Evolutionary conservation across 108 stramenopile species (phyloP), one percentile per base, ranked within the genome.

Genomic region (Skeletonema menzelii): DNA sequence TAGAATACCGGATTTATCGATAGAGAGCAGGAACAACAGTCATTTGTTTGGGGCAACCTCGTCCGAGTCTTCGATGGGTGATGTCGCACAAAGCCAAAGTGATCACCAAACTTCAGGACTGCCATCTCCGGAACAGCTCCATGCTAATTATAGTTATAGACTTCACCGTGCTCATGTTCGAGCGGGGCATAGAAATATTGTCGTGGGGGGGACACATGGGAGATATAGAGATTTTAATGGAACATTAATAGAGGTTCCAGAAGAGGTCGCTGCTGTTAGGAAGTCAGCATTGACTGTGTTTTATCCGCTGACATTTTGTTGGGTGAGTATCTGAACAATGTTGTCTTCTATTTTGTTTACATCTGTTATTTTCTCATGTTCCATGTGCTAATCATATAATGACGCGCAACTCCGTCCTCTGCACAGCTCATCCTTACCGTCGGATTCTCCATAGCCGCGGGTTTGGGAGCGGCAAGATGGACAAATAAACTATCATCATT

Each of bases 221-320:
- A 46, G 78, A 24, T 79, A 66, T 69, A 79, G 70, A 42, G 69
- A 65, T 65, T 59, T 58, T 63, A 63, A 63, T 38, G 78, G 78
- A 30, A 65, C 71, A 24, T 38, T 91, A 7, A 38, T 91, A 30
- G 92, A 94, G 70, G 89, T 94, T 12, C 88, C 90, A 0, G 90
- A 89, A 57, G 88, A 94, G 46, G 80, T 94, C 20, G 89, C 85
- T 68, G 84, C 84, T 55, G 89, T 94, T n/a, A 84, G 93, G 44
- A 89, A 89, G 63, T 70, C 87, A 8, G 93, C 93, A 0, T 75
- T 95, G 76, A 72, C 75, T 28, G 93, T 95, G 13, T 74, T 92
- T 27, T 86, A 91, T 64, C 93, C 93, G 15, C 77, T 95, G 26
- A 92, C 88, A 31, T 86, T 79, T 59, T 88, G 91, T 59, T 95